Percentiles rank a stretch among this genome's conserved stretches.
Evolutionary conservation across 495 filamentous ascomycete species (phyloP).

Genomic region (Hyaloscypha bicolor): DNA sequence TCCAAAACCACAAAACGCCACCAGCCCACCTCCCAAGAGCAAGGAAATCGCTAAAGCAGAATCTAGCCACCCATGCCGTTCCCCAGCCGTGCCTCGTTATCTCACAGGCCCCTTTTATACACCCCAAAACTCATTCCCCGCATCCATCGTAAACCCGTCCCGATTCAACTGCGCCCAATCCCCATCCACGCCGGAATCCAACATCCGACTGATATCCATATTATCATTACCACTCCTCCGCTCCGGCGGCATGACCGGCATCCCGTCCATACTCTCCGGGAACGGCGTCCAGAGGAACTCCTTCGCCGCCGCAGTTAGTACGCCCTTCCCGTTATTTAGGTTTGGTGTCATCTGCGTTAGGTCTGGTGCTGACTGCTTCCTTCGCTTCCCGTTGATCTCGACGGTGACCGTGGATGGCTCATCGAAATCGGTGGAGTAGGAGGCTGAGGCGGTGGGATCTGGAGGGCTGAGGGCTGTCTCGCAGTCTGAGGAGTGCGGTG

Average conservation of each 20-base stretch:
- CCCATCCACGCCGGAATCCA: slow-evolving; percentile 15
- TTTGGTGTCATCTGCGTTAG: neutral
- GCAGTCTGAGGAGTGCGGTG: slow-evolving; percentile 8
- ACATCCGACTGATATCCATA: slow-evolving; percentile 26
- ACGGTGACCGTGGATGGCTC: neutral
- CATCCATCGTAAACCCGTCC: slow-evolving; percentile 30
- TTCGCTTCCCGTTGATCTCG: neutral
- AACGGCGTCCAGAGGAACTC: slow-evolving; percentile 34
- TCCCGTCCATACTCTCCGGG: slow-evolving; percentile 18
- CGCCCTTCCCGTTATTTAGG: neutral
- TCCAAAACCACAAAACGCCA: neutral
- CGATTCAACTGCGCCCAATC: slow-evolving; percentile 27
- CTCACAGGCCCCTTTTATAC: neutral
- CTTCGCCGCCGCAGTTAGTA: neutral
- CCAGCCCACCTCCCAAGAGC: neutral
- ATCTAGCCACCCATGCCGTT: neutral
- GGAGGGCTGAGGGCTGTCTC: neutral
- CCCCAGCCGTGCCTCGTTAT: neutral
- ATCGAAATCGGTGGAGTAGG: neutral
- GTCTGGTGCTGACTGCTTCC: slow-evolving; percentile 6
- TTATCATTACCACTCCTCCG: slow-evolving; percentile 4
- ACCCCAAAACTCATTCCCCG: neutral
- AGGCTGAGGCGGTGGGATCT: neutral
- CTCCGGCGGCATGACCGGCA: slow-evolving; percentile 22
- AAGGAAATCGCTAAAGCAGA: neutral